Evolutionary conservation across 768 basidiomycete genomes (phyloP), one percentile per base, ranked within the genome.

Genomic region (Xerocomellus amylosporus): DNA sequence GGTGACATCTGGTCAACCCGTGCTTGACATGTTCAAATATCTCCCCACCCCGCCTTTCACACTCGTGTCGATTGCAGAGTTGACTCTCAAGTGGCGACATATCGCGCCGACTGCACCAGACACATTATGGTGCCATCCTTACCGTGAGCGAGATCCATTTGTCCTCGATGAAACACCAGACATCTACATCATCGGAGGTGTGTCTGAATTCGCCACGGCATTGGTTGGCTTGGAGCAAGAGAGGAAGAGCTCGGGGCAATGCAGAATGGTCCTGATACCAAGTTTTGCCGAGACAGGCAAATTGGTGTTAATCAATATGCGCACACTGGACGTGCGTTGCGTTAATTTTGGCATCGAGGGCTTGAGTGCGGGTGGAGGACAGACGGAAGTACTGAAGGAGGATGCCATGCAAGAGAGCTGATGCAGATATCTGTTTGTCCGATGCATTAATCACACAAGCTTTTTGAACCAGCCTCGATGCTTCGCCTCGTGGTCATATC

Each of bases 91-190:
- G 62, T 99, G 96, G 97, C 77, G 94, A 54, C 96, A 98, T 74
- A 84, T 97, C 69, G 94, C 97, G n/a, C 97, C 97, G 4, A 98
- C 97, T 8, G 96, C 96, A 24, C 97, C 97, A 26, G 97, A 99
- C 71, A 99, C 97, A 1, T 79, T 99, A 4, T 98, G 94, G 94
- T 98, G 97, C 63, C 95, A 98, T 69, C 97, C 97, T 17, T 98
- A 88, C 74, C 83, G 88, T 46, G 77, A 82, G 28, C 74, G 77
- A 17, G 97, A 99, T 66, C 97, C 97, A 0, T 99, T 99, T 73
- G 77, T 97, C 52, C 78, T 99, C 31, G 63, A 74, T n/a, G 80
- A 86, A 65, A 87, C 92, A 9, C 97, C 97, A 15, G 85, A 97
- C 66, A 71, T 98, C 28, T 98, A 98, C 69, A 77, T 95, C 60